Evolutionary conservation across 2,329 filamentous ascomycete genomes (phyloP), one percentile per base, ranked within the genome.

Genomic region (Ophiosphaerella narmari): DNA sequence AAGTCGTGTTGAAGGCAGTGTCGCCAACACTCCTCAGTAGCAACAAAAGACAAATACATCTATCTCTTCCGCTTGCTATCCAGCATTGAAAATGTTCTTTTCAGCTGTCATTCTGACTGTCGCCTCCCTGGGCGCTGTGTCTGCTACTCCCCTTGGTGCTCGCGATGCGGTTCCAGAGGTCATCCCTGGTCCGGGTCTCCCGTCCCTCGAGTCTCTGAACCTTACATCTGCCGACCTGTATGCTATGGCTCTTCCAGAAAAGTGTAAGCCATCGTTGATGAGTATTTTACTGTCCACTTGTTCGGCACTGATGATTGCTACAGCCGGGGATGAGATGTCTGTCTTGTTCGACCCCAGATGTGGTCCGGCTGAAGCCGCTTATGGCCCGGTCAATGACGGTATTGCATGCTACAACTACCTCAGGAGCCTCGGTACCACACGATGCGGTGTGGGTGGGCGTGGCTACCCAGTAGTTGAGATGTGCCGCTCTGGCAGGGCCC

Each of bases 361-460:
- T 23, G 54, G 46, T 11, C 53, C 50, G 11, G 31, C 42, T 14
- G 48, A 57, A n/a, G 18, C 18, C 11, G 43, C 46, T 12, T 56
- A 54, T n/a, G 49, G 50, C 7, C 18, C 41, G 37, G 57, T 57
- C n/a, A 43, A 48, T 9, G 48, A 49, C 18, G 39, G 47, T 1
- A 54, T 60, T n/a, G 39, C 45, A 11, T 60, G 54, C 46, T 55
- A 41, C 39, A 29, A 57, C 16, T 60, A 57, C 41, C 36, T 57
- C 7, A 44, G 26, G 12, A 48, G 24, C n/a, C 39, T 59, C 2
- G 56, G 46, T 7, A 51, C 37, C 2, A 41, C 37, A 5, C 33
- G 11, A 13, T 57, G 56, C 21, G 46, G 24, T 24, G 48, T 38
- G 43, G 4, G 26, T 11, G 26, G 26, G 7, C 26, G 4, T 29